Conservation (phyloP, 495 filamentous ascomycete species). For the Sordaria brevicollis region DNA sequence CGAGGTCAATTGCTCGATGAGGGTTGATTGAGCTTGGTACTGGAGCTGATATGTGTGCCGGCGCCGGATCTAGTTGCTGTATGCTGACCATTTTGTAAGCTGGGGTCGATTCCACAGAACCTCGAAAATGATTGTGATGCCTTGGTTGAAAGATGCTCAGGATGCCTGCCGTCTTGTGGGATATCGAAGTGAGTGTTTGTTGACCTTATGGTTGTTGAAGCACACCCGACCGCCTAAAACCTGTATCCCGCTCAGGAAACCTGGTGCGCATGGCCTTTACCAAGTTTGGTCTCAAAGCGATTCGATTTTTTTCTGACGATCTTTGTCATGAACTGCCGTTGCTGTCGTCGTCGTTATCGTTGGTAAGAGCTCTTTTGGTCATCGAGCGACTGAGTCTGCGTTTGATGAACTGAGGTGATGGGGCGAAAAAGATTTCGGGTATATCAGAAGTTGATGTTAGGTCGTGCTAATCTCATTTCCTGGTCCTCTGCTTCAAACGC, state of each 20-base stretch:
- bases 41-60: constrained; percentile 17
- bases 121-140: constrained; percentile 9
- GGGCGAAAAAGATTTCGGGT: not conserved
- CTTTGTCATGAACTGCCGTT: not conserved
- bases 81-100: constrained; percentile 22
- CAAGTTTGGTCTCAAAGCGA: not conserved
- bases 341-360: not conserved
- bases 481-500: not conserved
- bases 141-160: not conserved
- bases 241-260: not conserved
- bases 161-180: not conserved
- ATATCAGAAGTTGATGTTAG: not conserved
- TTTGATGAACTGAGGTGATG: not conserved
- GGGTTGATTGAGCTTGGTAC: constrained; percentile 13
- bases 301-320: not conserved
- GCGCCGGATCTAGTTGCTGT: constrained; percentile 29
- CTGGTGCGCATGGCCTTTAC: constrained; percentile 14
- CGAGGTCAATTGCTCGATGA: constrained; percentile 10
- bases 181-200: not conserved
- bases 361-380: not conserved
- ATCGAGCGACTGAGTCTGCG: not conserved
- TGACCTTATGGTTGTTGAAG: not conserved
- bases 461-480: not conserved
- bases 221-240: constrained; percentile 3
- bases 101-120: constrained; percentile 1